phyloP scores from a whole-genome alignment of 2,329 filamentous ascomycete genomes.

The Ophiostoma ips region DNA sequence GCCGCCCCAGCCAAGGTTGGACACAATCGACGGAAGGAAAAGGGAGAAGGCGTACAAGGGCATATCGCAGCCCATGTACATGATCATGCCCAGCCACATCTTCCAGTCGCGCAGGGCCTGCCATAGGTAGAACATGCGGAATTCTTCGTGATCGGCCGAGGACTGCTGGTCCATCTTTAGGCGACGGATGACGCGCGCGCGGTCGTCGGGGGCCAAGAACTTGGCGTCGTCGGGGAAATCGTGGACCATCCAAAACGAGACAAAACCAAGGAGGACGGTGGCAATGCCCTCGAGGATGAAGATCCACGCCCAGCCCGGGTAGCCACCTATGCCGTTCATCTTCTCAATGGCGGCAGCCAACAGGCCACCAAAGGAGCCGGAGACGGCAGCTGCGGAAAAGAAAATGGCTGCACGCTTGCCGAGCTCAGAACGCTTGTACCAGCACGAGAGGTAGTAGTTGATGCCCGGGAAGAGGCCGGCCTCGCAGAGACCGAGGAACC shows the following conservation, averaged over 20 bases:
- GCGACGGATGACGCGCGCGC: constrained; percentile 52
- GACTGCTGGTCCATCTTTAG: constrained; percentile 55
- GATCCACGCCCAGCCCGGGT: constrained; percentile 45
- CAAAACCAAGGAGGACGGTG: constrained; percentile 50
- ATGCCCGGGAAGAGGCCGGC: constrained; percentile 62
- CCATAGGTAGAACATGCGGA: constrained; percentile 57
- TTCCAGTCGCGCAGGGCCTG: constrained; percentile 64
- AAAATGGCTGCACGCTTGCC: constrained; percentile 61
- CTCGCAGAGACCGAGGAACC: constrained; percentile 61
- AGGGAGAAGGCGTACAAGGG: constrained; percentile 38
- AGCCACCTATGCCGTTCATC: constrained; percentile 46
- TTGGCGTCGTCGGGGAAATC: constrained; percentile 64
- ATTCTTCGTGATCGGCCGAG: constrained; percentile 53
- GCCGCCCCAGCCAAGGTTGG: constrained; percentile 25
- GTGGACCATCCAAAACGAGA: constrained; percentile 59
- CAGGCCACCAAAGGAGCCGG: constrained; percentile 59
- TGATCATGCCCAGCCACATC: constrained; percentile 39
- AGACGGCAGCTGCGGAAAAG: constrained; percentile 65
- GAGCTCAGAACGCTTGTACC: constrained; percentile 66
- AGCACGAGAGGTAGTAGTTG: constrained; percentile 58
- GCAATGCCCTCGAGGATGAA: constrained; percentile 54
- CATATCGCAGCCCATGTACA: constrained; percentile 34
- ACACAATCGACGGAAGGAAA: constrained; percentile 45
- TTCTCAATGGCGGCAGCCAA: constrained; percentile 53
- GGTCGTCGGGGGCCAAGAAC: constrained; percentile 54